Conservation (phyloP, 331 rosid genomes). For the Erythrophleum ivorense region DNA sequence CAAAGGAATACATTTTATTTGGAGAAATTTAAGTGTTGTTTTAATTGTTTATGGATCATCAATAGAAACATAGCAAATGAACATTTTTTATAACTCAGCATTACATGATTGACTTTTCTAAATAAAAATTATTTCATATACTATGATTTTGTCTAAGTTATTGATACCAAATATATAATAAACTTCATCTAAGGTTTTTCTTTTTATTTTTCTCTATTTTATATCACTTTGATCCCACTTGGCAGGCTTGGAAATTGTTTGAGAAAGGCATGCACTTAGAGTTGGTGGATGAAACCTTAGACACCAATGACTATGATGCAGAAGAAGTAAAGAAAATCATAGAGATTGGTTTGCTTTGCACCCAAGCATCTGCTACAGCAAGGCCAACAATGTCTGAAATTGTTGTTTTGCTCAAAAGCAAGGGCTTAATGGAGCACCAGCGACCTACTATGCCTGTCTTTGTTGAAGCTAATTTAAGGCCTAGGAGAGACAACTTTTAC, state of each 20-base stretch:
- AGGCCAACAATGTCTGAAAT: conserved; percentile 28
- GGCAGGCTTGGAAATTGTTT: conserved; percentile 67
- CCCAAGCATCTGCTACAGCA: conserved; percentile 37
- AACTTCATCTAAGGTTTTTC: neutral
- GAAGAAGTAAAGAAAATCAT: conserved; percentile 59
- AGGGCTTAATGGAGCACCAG: conserved; percentile 21
- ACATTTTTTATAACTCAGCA: neutral
- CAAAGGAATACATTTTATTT: neutral
- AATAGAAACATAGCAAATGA: neutral
- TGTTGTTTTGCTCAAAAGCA: conserved; percentile 20
- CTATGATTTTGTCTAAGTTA: neutral
- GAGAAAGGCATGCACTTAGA: conserved; percentile 51
- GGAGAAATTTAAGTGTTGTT: neutral
- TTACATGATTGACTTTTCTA: neutral
- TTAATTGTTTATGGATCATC: neutral
- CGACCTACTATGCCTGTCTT: conserved; percentile 64
- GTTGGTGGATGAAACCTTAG: conserved; percentile 57
- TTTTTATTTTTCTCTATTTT: neutral
- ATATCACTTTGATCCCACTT: neutral
- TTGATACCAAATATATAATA: neutral
- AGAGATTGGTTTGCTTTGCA: conserved; percentile 66
- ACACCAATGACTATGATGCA: conserved; percentile 49
- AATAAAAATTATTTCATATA: neutral
- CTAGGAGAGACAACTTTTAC: conserved; percentile 37
- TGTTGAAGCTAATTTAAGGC: conserved; percentile 48